Evolutionary conservation across 2,329 filamentous ascomycete genomes (phyloP).

Genomic region (Aspergillus sp.): DNA sequence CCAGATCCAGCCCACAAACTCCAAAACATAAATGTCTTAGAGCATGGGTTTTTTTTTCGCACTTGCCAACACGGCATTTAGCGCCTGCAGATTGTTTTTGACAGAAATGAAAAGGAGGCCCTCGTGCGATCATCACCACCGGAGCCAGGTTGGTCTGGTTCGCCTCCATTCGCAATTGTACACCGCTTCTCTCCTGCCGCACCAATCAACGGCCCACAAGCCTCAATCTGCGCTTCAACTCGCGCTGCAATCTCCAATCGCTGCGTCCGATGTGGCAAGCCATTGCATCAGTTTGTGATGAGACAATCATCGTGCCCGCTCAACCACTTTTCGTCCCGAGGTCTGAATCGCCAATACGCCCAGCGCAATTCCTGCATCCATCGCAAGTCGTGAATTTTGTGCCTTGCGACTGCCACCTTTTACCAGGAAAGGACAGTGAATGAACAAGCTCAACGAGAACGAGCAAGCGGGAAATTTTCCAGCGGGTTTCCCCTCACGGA

Average conservation of each 20-base stretch:
- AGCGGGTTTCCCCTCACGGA: neutral
- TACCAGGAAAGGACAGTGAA: too few species aligned
- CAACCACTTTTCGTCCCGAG: neutral
- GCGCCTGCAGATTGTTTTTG: neutral
- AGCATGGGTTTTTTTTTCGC: neutral
- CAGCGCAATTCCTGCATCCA: too few species aligned
- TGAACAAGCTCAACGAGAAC: too few species aligned
- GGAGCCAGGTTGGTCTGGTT: neutral
- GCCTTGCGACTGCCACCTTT: too few species aligned
- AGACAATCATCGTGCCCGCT: conserved; percentile 10
- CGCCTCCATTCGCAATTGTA: conserved; percentile 9
- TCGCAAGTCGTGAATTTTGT: neutral
- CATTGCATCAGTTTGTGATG: conserved; percentile 18
- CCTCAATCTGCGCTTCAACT: conserved; percentile 1
- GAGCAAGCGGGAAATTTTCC: too few species aligned
- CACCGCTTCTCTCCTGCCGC: conserved; percentile 26
- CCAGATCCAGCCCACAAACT: neutral
- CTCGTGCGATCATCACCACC: neutral
- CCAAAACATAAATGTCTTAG: neutral
- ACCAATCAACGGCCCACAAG: conserved; percentile 19
- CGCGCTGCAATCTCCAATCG: conserved; percentile 1
- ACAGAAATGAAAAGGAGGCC: neutral
- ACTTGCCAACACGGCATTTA: neutral
- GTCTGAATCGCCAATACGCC: conserved; percentile 7
- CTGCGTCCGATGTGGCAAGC: conserved; percentile 11